These are phyloP conservation scores for Mesotaenium endlicherianum DNA, from an alignment of 139 green algal species.

Conservation along the genomic window DNA sequence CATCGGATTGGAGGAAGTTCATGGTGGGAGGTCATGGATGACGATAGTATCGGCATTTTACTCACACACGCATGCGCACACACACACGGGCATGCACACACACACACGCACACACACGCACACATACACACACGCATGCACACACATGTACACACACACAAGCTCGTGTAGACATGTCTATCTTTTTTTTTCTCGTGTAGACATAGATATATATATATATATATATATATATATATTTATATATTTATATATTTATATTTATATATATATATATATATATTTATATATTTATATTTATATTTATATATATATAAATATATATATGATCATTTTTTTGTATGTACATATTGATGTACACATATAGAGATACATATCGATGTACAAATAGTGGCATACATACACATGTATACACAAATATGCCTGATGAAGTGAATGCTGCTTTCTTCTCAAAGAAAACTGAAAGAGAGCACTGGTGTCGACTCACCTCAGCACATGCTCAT, in stretches of 20 bases:
- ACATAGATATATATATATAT: slow-evolving; percentile 18
- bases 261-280: neutral
- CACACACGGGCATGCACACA: neutral
- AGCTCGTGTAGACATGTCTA: too few species aligned
- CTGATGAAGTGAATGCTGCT: too few species aligned
- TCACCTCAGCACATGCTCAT: too few species aligned
- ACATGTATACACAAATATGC: neutral
- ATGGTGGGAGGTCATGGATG: too few species aligned
- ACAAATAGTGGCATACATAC: neutral
- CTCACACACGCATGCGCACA: neutral
- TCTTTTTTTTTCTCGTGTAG: too few species aligned
- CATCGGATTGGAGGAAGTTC: too few species aligned
- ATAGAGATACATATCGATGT: neutral
- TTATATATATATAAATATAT: slow-evolving; percentile 1
- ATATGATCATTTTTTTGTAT: neutral
- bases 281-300: slow-evolving; percentile 1
- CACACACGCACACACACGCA: neutral
- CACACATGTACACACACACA: neutral
- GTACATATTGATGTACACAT: neutral
- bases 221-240: neutral
- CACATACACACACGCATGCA: neutral
- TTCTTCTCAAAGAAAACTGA: too few species aligned
- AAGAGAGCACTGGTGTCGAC: too few species aligned
- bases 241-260: slow-evolving; percentile 18
- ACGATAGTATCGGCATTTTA: too few species aligned